Evolutionary conservation across 176 grass and related monocot species (phyloP), one percentile per base, ranked within the genome.

Genomic region (Oryza meridionalis): DNA sequence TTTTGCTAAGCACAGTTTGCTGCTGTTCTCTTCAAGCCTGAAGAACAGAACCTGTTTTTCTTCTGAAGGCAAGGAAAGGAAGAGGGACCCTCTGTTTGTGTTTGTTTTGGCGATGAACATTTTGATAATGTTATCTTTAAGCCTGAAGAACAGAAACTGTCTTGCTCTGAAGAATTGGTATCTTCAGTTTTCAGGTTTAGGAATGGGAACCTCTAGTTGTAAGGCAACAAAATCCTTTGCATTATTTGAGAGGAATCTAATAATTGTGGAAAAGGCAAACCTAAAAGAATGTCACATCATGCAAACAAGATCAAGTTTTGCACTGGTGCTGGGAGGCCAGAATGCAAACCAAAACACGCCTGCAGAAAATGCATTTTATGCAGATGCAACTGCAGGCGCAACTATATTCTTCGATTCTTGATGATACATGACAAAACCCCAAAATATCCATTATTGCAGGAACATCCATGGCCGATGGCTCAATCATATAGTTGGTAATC

Each of bases 401-500:
- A 72, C 16, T 81, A 11, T 55, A 75, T 62, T 67, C 55, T 42
- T 47, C 45, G 29, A 68, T 81, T 37, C 37, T 22, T 0, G 50
- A 6, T 11, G 15, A 32, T 66, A 65, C 61, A 46, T 29, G 81
- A 42, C 14, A 37, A 45, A 40, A 10, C 77, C 67, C 12, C 45
- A 14, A 80, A 78, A 67, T 2, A 24, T 29, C 73, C 59, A 82
- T 86, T 78, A 74, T 69, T 59, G 17, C 2, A 82, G 62, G 44
- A 82, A 82, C 25, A 40, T 47, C 84, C 46, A 69, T 78, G 5
- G 35, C 59, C 27, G 67, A 67, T 79, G 31, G 26, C 46, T 47
- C 61, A 83, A 86, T 78, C 67, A 78, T 74, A 68, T 78, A 90
- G 84, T 73, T 62, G 73, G 84, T 79, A 82, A 74, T 83, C 68